Conservation (phyloP, 2,329 filamentous ascomycete species). For the Pestalotiopsis sp. region DNA sequence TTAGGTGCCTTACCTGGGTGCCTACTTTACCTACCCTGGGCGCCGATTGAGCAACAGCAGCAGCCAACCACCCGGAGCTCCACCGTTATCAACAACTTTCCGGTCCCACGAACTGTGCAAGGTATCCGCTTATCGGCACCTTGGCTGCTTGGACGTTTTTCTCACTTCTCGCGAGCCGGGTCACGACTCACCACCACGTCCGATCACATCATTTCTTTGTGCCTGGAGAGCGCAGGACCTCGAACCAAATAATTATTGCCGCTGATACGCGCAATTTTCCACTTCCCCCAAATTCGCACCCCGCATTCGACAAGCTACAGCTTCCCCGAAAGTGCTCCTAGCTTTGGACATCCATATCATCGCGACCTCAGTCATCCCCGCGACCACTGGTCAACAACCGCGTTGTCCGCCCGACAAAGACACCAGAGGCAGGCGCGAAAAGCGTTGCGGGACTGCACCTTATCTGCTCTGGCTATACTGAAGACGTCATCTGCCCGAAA, state of each 20-base stretch:
- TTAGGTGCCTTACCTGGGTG: too few relatives aligned
- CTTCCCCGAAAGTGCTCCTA: conserved; percentile 2
- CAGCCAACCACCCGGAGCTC: conserved; percentile 6
- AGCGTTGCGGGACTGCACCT: neutral
- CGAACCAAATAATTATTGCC: neutral
- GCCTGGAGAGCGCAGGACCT: neutral
- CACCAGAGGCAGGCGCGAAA: neutral
- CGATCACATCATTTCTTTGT: neutral
- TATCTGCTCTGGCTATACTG: neutral
- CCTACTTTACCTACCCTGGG: too few relatives aligned
- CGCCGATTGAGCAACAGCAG: too few relatives aligned
- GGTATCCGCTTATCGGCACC: conserved; percentile 9
- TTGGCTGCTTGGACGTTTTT: conserved; percentile 2
- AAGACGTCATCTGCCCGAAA: conserved; percentile 10
- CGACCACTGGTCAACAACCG: neutral
- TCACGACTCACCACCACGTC: neutral
- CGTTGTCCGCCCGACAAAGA: neutral
- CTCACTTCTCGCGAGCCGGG: neutral
- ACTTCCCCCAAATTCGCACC: conserved; percentile 4
- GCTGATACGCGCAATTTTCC: neutral
- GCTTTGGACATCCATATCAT: neutral
- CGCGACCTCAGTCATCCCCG: neutral
- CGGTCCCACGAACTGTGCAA: neutral
- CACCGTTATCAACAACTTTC: conserved; percentile 4
- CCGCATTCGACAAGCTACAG: neutral